Evolutionary conservation across 164 flowering plant species (phyloP).

Genomic region (Aristolochia contorta): DNA sequence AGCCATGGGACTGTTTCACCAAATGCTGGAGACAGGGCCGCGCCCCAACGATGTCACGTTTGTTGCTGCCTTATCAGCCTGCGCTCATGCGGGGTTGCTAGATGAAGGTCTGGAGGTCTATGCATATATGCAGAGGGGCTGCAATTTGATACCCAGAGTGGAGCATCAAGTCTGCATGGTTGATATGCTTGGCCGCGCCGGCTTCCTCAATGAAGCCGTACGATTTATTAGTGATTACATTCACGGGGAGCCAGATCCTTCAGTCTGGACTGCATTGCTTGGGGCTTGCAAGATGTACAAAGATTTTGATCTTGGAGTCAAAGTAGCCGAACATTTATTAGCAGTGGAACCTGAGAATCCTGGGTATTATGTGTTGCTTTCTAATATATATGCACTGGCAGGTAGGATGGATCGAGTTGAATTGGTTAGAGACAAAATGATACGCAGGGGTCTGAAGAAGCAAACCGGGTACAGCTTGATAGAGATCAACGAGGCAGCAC

Average conservation of each 20-base stretch:
- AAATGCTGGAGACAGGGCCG: constrained; percentile 32
- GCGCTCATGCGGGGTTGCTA: constrained; percentile 60
- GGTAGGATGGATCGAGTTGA: constrained; percentile 66
- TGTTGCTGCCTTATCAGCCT: constrained; percentile 55
- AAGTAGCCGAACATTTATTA: constrained; percentile 20
- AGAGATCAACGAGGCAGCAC: constrained; percentile 36
- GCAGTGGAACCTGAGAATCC: constrained; percentile 28
- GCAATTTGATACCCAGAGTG: constrained; percentile 34
- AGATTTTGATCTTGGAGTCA: constrained; percentile 41
- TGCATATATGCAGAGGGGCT: constrained; percentile 28
- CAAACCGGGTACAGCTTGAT: constrained; percentile 64
- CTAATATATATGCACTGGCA: constrained; percentile 62
- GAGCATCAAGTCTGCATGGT: constrained; percentile 76
- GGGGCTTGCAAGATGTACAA: constrained; percentile 81
- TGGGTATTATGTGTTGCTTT: constrained; percentile 63
- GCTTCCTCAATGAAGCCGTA: constrained; percentile 44
- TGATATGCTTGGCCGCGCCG: constrained; percentile 68
- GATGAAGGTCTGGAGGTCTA: constrained; percentile 35
- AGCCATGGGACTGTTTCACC: constrained; percentile 34
- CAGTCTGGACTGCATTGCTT: constrained; percentile 73
- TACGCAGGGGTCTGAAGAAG: constrained; percentile 41
- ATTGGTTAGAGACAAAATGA: constrained; percentile 48
- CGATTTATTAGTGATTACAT: constrained; percentile 22
- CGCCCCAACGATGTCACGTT: constrained; percentile 55
- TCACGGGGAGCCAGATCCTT: constrained; percentile 28